Conservation (phyloP, 495 filamentous ascomycete genomes). For the Trichodelitschia bisporula region DNA sequence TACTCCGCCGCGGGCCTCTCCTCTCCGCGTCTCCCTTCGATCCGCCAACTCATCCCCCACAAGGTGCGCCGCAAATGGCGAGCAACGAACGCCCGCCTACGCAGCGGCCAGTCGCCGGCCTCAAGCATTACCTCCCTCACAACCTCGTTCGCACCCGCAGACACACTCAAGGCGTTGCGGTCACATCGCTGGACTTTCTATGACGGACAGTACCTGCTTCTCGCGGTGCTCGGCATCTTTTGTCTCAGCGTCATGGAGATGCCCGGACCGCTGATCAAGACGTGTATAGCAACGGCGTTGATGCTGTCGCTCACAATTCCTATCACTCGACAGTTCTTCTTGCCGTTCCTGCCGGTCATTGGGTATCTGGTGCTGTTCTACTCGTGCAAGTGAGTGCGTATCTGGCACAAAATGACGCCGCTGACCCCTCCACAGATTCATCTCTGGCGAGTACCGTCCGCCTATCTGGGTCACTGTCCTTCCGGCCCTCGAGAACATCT, state of each 20-base stretch:
- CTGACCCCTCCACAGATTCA: slow-evolving; percentile 48
- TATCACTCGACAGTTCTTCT: slow-evolving; percentile 73
- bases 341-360: slow-evolving; percentile 65
- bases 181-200: slow-evolving; percentile 60
- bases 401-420: too few relatives aligned
- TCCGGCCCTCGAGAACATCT: slow-evolving; percentile 85
- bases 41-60: slow-evolving; percentile 45
- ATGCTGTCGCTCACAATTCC: slow-evolving; percentile 53
- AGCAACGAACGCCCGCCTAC: slow-evolving; percentile 35
- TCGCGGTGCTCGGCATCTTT: slow-evolving; percentile 52
- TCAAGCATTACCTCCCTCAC: slow-evolving; percentile 51
- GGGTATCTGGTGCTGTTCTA: slow-evolving; percentile 78
- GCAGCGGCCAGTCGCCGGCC: slow-evolving; percentile 41
- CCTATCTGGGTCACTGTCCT: slow-evolving; percentile 88
- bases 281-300: slow-evolving; percentile 35
- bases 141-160: slow-evolving; percentile 52
- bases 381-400: slow-evolving; percentile 64
- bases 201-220: slow-evolving; percentile 63
- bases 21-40: too few relatives aligned
- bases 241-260: slow-evolving; percentile 54
- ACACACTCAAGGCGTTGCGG: slow-evolving; percentile 47
- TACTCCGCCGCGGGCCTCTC: too few relatives aligned
- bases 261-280: slow-evolving; percentile 49
- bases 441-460: slow-evolving; percentile 61
- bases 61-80: slow-evolving; percentile 44